phyloP scores from a whole-genome alignment of 495 filamentous ascomycete genomes.

The Acidiella bohemica region DNA sequence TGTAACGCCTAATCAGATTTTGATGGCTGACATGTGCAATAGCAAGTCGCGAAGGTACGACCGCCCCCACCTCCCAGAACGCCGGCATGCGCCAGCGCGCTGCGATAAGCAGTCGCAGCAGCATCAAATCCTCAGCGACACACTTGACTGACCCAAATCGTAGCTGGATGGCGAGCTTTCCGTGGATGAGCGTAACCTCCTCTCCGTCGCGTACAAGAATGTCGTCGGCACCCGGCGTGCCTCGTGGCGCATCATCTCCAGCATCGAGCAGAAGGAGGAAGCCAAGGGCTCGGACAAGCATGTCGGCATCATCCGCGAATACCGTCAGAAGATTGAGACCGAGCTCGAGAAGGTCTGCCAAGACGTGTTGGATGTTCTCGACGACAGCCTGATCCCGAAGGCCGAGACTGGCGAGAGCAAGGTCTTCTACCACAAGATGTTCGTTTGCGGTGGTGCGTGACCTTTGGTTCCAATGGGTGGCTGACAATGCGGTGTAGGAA shows the following conservation, averaged over 20 bases:
- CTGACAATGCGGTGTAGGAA: constrained; percentile 49
- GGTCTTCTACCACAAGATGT: constrained; percentile 99
- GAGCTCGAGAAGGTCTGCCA: constrained; percentile 98
- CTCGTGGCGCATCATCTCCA: constrained; percentile 99
- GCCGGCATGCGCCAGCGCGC: too few species aligned
- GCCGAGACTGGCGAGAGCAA: constrained; percentile 97
- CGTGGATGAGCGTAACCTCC: constrained; percentile 97
- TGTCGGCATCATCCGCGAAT: constrained; percentile 86
- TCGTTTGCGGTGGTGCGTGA: constrained; percentile 31
- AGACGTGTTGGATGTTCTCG: constrained; percentile 93
- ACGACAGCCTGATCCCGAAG: constrained; percentile 91
- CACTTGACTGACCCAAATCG: too few species aligned
- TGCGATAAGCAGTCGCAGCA: constrained; percentile 12
- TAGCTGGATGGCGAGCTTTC: constrained; percentile 88
- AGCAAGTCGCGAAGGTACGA: constrained; percentile 93
- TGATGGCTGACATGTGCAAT: constrained; percentile 22
- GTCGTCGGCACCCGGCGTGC: constrained; percentile 97
- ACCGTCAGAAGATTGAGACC: constrained; percentile 96
- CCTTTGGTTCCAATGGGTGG: not conserved
- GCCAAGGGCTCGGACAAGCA: constrained; percentile 98
- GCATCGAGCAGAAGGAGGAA: constrained; percentile 99
- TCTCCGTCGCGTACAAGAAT: constrained; percentile 99
- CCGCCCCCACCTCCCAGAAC: not conserved
- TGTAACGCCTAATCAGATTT: too few species aligned
- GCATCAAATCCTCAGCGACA: too few species aligned